A percentile compares a stretch with the other conserved stretches of the same genome.
phyloP scores from a whole-genome alignment of 305 asterid genomes.

The Fraxinus greggii region DNA sequence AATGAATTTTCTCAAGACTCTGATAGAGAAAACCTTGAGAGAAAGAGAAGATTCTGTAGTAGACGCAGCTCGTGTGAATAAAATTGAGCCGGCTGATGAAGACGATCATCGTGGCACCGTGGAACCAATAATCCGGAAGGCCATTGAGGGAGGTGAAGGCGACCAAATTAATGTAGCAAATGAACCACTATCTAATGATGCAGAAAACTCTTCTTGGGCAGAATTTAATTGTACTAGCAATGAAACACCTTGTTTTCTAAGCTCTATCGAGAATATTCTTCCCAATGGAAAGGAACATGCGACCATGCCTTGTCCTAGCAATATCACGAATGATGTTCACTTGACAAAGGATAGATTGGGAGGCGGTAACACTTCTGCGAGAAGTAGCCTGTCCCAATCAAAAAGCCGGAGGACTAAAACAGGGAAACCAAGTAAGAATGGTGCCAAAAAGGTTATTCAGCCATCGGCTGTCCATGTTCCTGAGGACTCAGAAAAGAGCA shows the following conservation, averaged over 20 bases:
- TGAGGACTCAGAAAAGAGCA: constrained; percentile 31
- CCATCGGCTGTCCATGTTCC: neutral
- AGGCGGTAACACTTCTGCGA: constrained; percentile 13
- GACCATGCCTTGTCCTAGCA: constrained; percentile 28
- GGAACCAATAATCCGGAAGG: constrained; percentile 27
- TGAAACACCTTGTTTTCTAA: constrained; percentile 26
- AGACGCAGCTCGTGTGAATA: constrained; percentile 36
- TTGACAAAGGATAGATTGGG: constrained; percentile 27
- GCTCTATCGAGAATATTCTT: constrained; percentile 35
- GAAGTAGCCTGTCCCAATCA: constrained; percentile 35
- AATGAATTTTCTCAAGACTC: constrained; percentile 88
- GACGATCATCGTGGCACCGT: constrained; percentile 37
- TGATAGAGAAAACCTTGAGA: constrained; percentile 58
- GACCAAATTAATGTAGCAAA: constrained; percentile 23
- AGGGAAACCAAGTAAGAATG: constrained; percentile 28
- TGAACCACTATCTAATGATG: constrained; percentile 22
- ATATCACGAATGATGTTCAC: constrained; percentile 21
- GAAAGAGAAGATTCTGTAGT: constrained; percentile 57
- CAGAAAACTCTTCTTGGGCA: constrained; percentile 16
- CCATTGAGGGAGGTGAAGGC: constrained; percentile 29
- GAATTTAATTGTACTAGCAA: constrained; percentile 26
- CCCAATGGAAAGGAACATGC: constrained; percentile 35
- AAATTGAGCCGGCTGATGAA: constrained; percentile 60
- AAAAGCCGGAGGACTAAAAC: constrained; percentile 46
- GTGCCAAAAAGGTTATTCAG: constrained; percentile 20